phyloP scores from a whole-genome alignment of 257 asterid species.

The Voacanga thouarsii region DNA sequence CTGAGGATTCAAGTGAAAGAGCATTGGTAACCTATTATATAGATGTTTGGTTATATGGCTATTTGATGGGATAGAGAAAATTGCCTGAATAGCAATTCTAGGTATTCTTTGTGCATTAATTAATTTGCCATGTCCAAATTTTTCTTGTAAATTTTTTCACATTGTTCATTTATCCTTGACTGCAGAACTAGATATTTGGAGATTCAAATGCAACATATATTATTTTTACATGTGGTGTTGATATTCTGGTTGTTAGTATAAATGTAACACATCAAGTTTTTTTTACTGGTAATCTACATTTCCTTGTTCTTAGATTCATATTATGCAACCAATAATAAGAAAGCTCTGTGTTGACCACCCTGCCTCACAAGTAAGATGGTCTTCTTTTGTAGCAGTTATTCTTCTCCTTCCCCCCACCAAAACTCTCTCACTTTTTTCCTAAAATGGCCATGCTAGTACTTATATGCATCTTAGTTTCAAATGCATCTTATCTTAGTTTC shows the following conservation, averaged over 20 bases:
- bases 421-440: too few relatives aligned
- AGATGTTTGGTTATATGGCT: background rate
- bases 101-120: background rate
- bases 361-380: too few relatives aligned
- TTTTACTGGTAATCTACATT: slow-evolving; percentile 58
- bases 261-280: slow-evolving; percentile 96
- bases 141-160: slow-evolving; percentile 14
- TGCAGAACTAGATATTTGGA: slow-evolving; percentile 70
- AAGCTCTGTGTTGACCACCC: background rate
- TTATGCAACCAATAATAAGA: background rate
- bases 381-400: too few relatives aligned
- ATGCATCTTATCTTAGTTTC: too few relatives aligned
- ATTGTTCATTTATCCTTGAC: slow-evolving; percentile 12
- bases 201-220: slow-evolving; percentile 98
- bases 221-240: slow-evolving; percentile 97
- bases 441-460: too few relatives aligned
- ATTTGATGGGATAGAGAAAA: background rate
- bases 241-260: slow-evolving; percentile 82
- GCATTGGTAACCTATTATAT: background rate
- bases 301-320: background rate
- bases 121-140: background rate
- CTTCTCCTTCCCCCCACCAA: too few relatives aligned
- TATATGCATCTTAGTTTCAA: too few relatives aligned
- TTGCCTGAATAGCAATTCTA: background rate
- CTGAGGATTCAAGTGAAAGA: background rate